Evolutionary conservation across 2,329 filamentous ascomycete genomes (phyloP).

Genomic region (Pyrenophora graminea): DNA sequence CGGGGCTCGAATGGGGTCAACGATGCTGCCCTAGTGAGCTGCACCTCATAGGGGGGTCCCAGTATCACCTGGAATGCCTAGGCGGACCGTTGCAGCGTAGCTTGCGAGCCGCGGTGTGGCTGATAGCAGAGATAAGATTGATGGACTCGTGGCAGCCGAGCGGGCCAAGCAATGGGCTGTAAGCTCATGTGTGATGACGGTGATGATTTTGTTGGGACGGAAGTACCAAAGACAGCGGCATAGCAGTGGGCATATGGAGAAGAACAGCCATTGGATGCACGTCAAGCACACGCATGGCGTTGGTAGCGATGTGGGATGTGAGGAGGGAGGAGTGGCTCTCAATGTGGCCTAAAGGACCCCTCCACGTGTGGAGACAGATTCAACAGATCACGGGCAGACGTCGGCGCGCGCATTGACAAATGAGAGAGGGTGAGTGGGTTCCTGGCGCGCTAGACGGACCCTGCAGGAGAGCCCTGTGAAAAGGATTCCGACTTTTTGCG

Average conservation of each 20-base stretch:
- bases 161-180: slow-evolving; percentile 1
- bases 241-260: neutral
- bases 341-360: slow-evolving; percentile 1
- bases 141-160: neutral
- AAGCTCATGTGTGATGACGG: slow-evolving; percentile 1
- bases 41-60: neutral
- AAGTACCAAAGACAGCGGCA: neutral
- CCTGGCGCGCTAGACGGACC: slow-evolving; percentile 17
- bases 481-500: slow-evolving; percentile 17
- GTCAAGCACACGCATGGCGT: neutral
- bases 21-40: neutral
- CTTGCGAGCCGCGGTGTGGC: neutral
- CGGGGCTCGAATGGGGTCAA: too few species aligned
- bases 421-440: slow-evolving; percentile 10
- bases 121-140: slow-evolving; percentile 2
- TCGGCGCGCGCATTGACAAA: slow-evolving; percentile 13
- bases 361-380: slow-evolving; percentile 12
- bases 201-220: neutral
- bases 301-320: neutral
- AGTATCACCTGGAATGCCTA: neutral
- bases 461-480: slow-evolving; percentile 16
- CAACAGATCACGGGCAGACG: slow-evolving; percentile 3
- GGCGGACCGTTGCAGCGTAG: neutral
- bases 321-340: neutral
- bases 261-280: neutral